Base-by-base conservation (phyloP, 1,284 basidiomycete genomes). In the Sanghuangporus weigelae region DNA sequence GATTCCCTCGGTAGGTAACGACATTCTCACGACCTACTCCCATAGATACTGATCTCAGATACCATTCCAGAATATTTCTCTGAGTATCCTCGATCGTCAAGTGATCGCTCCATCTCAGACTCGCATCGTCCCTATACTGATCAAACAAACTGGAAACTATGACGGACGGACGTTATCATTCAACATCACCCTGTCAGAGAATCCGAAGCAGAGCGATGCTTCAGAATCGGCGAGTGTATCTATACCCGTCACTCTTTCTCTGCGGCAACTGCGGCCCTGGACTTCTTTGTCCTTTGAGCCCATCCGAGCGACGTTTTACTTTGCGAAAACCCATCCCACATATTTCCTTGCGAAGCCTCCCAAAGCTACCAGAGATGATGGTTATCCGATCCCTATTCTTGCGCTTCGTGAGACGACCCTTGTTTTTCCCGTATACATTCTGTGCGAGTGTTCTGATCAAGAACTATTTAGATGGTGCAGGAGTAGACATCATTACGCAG, bases 391-490 rank as follows among this genome's bases (percentile, higher is more conserved):
- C 11, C 84, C 87, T 0, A 79, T 93, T n/a, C 71, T 94, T 35
- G 88, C 86, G 0, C 75, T 93, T 40, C 89, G 89, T 91, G 67
- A 68, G 84, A 79, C 2, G 84, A 79, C 2, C 44, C 51, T 46
- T 26, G 6, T 4, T 57, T 35, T 55, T 10, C 44, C 44, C 14
- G 21, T 35, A 16, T n/a, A 26, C 49, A 16, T 19, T 8, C 26
- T 36, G 7, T 49, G 35, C 23, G 19, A 19, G 7, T 12, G n/a
- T 42, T 7, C 16, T n/a, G 7, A n/a, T 46, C 16, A 21, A 61
- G 36, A 40, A 62, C 23, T 42, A 21, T n/a, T 60, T 38, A 87
- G 92, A 94, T 71, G 92, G 92, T 4, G 91, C 92, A 2, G 92
- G 92, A 0, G 88, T 90, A 7, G 86, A 92, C 64, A 80, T 90